Base-by-base conservation (phyloP, 768 basidiomycete genomes). In the Saitozyma podzolica region DNA sequence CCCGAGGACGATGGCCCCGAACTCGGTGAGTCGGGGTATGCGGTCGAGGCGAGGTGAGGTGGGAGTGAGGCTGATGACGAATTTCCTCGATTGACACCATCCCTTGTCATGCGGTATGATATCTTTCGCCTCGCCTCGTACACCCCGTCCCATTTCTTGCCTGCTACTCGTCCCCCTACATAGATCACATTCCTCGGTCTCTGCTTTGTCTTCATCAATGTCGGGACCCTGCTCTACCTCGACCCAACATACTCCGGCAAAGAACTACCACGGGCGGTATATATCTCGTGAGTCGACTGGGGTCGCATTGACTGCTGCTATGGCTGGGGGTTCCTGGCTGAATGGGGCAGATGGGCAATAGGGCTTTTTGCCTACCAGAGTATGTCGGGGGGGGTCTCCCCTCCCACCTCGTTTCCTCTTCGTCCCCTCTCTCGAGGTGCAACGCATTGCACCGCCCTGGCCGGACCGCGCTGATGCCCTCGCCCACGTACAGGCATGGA, bases 351-450 rank as follows among this genome's bases (percentile, higher is more conserved):
- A 7, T 97, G 92, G 88, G 91, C 86, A 0, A 76, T 86, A 45
- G 93, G 94, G 1, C 80, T 99, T 53, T 98, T 98, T 77, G 77
- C 89, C 59, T 99, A 99, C 73, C 95, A 99, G 80, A 89, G 72
- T 73, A 54, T 60, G 71, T 65, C 10, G 7, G 17, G 8, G 13
- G 82, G 29, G 84, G n/a, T n/a, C n/a, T n/a, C n/a, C n/a, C n/a
- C n/a, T n/a, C n/a, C n/a, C n/a, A n/a, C n/a, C n/a, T n/a, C n/a
- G n/a, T n/a, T n/a, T n/a, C n/a, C n/a, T n/a, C n/a, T n/a, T 93
- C 20, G 91, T 93, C 78, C 88, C 13, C 50, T 9, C 14, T 29
- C 5, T 29, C 13, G 13, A 47, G 45, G 45, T 47, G 45, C 29
- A 29, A 29, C 29, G 29, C 29, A 29, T 29, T 29, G 45, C 45